Conservation (phyloP, 1,284 basidiomycete genomes). For the Mycena sp. region DNA sequence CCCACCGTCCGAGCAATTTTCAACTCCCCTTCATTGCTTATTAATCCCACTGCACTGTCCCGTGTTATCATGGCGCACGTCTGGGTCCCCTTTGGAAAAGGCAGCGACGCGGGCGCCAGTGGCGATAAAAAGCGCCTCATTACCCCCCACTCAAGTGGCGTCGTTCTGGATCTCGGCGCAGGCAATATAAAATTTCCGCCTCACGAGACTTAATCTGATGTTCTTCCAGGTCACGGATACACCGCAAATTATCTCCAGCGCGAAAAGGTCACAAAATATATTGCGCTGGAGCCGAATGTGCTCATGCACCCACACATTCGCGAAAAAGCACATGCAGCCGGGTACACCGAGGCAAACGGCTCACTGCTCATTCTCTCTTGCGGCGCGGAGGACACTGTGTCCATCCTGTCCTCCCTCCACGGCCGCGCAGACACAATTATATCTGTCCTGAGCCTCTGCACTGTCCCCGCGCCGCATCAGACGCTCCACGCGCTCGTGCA, state of each 20-base stretch:
- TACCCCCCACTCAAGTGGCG: conserved; percentile 61
- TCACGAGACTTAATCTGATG: not conserved
- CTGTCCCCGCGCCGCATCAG: conserved; percentile 59
- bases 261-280: conserved; percentile 63
- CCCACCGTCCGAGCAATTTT: conserved; percentile 57
- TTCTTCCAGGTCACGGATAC: conserved; percentile 65
- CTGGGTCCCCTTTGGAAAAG: conserved; percentile 62
- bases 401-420: conserved; percentile 53
- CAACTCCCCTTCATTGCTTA: conserved; percentile 53
- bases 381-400: conserved; percentile 62
- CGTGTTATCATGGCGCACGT: conserved; percentile 66
- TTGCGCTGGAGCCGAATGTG: conserved; percentile 74
- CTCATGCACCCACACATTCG: conserved; percentile 69
- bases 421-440: conserved; percentile 63
- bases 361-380: conserved; percentile 58
- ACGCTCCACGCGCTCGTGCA: conserved; percentile 54
- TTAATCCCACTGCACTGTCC: conserved; percentile 57
- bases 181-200: conserved; percentile 47
- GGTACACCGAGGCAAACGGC: conserved; percentile 61
- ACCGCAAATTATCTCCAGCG: conserved; percentile 66
- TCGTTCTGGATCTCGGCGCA: conserved; percentile 76
- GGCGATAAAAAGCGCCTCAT: conserved; percentile 60
- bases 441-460: conserved; percentile 67
- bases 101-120: conserved; percentile 53
- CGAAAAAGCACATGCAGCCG: conserved; percentile 53